Percentiles rank a stretch among this genome's conserved stretches.
Evolutionary conservation across 1,139 yeast genomes (phyloP).

Genomic region (Debaryomyces singareniensis): DNA sequence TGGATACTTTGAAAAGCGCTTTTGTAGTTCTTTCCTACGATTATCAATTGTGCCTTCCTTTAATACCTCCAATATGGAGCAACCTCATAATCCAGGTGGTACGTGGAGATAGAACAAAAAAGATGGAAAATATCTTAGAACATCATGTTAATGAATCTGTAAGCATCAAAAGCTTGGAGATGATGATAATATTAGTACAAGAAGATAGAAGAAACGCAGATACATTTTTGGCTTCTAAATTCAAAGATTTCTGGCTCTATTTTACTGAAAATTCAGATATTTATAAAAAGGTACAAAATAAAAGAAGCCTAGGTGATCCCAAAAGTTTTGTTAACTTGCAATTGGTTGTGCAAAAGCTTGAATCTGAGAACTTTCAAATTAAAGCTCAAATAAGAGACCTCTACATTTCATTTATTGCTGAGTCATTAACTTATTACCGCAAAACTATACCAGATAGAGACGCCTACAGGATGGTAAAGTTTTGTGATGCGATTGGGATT

Average conservation of each 20-base stretch:
- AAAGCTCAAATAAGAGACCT: conserved; percentile 3
- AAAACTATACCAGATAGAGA: conserved; percentile 26
- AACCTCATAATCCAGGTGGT: conserved; percentile 13
- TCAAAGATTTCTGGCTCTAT: conserved; percentile 28
- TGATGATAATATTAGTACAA: conserved; percentile 21
- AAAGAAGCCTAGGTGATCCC: too few species aligned
- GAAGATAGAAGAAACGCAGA: conserved; percentile 23
- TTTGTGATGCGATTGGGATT: conserved; percentile 21
- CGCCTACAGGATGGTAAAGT: conserved; percentile 22
- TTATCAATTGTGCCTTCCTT: conserved; percentile 54
- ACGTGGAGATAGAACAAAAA: conserved; percentile 7
- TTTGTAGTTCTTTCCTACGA: conserved; percentile 63
- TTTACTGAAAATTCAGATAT: conserved; percentile 1
- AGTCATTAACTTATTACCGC: conserved; percentile 28
- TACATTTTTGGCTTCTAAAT: conserved; percentile 27
- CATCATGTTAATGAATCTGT: conserved; percentile 8
- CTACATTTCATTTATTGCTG: conserved; percentile 18
- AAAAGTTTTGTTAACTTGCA: neutral
- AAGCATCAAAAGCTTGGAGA: conserved; percentile 14
- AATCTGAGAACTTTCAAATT: neutral
- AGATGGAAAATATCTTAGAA: neutral
- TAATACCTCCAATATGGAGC: conserved; percentile 70
- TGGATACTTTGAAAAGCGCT: conserved; percentile 43
- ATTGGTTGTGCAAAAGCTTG: neutral
- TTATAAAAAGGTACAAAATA: neutral